Evolutionary conservation across 2,329 filamentous ascomycete species (phyloP), one percentile per base, ranked within the genome.

Genomic region (Ophiocordyceps sinensis): DNA sequence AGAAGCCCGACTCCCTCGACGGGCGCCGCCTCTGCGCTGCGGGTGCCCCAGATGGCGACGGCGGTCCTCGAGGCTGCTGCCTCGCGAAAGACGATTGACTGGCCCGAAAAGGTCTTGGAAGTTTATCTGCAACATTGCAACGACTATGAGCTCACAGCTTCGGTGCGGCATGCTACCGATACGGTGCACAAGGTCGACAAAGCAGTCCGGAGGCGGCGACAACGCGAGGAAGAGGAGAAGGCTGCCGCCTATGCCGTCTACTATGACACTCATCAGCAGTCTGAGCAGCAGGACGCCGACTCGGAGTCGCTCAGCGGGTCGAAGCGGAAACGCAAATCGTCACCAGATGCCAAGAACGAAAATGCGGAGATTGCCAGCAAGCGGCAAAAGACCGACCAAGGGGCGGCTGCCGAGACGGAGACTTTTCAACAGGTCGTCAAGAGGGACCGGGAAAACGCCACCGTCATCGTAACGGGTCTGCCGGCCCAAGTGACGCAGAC

Each of bases 391-490:
- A 67, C 61, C 45, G 63, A 64, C 28, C 47, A 56, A 4, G 50
- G 51, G 7, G 56, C 56, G 7, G 56, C 56, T 23, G 47, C 44
- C n/a, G 57, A 62, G 12, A 32, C 40, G 12, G n/a, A 36, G 8
- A 11, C 31, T 26, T 13, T 41, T 2, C 43, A 53, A 19, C 53
- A 67, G 44, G 57, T 41, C 1, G 64, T 69, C 28, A 89, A 85
- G 58, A 79, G 91, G 42, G 88, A 98, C 59, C 79, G 91, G 35
- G 91, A 98, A 56, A 83, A 96, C 58, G 82, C 86, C 1, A 88
- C 85, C 0, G 72, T 96, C 38, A 75, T 93, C 41, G 79, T 94
- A 4, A 79, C 75, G 39, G 83, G 87, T 49, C 63, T 98, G 21
- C 87, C 91, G 2, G 51, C 57, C 4, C 74, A 81, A 41, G 74